Conservation (phyloP, 2,329 filamentous ascomycete species). For the Colletotrichum incanum region DNA sequence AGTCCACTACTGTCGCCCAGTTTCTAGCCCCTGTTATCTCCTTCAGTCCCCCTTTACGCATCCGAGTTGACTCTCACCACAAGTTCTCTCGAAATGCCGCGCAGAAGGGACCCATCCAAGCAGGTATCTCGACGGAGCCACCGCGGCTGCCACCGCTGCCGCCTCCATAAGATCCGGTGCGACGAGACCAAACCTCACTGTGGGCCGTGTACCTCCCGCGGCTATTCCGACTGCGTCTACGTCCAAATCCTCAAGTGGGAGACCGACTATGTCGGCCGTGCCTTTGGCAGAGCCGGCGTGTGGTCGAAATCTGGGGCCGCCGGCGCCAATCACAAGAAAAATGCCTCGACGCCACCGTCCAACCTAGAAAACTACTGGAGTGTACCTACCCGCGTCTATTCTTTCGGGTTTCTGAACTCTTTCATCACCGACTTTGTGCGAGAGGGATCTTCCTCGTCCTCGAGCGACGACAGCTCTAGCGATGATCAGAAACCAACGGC, state of each 20-base stretch:
- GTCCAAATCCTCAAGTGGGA: constrained; percentile 49
- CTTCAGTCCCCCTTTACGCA: not conserved
- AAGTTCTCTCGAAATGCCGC: constrained; percentile 25
- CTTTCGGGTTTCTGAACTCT: constrained; percentile 34
- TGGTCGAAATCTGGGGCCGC: constrained; percentile 47
- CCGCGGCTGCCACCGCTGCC: constrained; percentile 47
- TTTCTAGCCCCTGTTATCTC: not conserved
- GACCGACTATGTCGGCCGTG: constrained; percentile 49
- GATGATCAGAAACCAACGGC: constrained; percentile 24
- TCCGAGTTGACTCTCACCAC: not conserved
- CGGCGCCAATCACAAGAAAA: constrained; percentile 13
- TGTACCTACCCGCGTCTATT: constrained; percentile 25
- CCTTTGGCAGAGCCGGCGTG: constrained; percentile 51
- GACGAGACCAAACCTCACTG: constrained; percentile 46
- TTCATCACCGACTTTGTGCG: constrained; percentile 26
- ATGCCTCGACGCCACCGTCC: constrained; percentile 19
- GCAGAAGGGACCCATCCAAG: constrained; percentile 37
- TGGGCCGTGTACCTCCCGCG: constrained; percentile 44
- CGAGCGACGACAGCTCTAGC: constrained; percentile 23
- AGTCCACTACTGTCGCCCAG: constrained; percentile 18
- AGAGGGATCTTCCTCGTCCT: constrained; percentile 24
- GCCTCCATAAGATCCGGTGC: constrained; percentile 47
- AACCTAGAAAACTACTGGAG: constrained; percentile 25
- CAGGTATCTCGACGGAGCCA: constrained; percentile 44
- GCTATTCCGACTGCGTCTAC: constrained; percentile 44